These are phyloP conservation scores for Inosperma sp. DNA, from an alignment of 768 basidiomycete genomes.

Conservation along the genomic window DNA sequence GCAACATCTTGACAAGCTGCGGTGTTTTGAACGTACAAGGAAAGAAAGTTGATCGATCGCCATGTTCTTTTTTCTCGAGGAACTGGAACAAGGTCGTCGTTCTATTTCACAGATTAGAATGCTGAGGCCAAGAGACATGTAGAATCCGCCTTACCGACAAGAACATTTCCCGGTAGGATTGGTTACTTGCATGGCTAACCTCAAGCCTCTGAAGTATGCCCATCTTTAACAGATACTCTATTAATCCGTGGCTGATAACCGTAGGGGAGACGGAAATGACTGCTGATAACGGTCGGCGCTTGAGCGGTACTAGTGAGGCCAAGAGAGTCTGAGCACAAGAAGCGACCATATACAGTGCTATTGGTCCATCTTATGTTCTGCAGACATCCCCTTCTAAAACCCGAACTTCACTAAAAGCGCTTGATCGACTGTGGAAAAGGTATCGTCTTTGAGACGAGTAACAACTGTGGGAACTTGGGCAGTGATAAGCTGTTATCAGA, in stretches of 20 bases:
- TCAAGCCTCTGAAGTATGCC: conserved; percentile 41
- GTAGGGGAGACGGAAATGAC: not conserved
- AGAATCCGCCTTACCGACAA: conserved; percentile 41
- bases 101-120: conserved; percentile 35
- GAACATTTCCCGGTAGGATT: conserved; percentile 54
- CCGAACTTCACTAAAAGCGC: too few relatives aligned
- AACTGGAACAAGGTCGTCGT: conserved; percentile 71
- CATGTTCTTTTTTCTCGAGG: conserved; percentile 59
- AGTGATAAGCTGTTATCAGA: too few relatives aligned
- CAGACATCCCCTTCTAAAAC: too few relatives aligned
- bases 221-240: conserved; percentile 17
- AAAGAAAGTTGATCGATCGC: conserved; percentile 59
- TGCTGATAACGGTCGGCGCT: not conserved
- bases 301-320: too few relatives aligned
- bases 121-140: conserved; percentile 3
- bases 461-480: too few relatives aligned
- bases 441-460: too few relatives aligned
- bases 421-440: too few relatives aligned
- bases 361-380: too few relatives aligned
- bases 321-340: too few relatives aligned
- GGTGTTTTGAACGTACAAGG: conserved; percentile 45
- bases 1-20: not conserved
- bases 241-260: not conserved
- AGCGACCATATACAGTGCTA: too few relatives aligned
- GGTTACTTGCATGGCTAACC: conserved; percentile 48